phyloP scores from a whole-genome alignment of 2,329 filamentous ascomycete genomes.

The Trichophyton simii region DNA sequence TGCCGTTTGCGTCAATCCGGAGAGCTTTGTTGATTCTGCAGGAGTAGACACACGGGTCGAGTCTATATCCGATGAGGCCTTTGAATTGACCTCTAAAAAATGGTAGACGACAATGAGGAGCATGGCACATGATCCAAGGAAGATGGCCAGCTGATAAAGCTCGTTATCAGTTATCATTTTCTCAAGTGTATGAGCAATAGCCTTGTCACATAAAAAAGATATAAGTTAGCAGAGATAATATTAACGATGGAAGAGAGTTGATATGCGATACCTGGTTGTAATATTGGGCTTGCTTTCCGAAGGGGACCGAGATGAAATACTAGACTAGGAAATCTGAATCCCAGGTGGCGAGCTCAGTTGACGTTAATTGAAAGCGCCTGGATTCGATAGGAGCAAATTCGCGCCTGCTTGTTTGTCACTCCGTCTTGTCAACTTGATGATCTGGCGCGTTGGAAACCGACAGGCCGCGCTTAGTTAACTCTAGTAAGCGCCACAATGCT shows the following conservation, averaged over 20 bases:
- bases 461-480: background rate
- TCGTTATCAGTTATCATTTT: constrained; percentile 88
- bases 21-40: background rate
- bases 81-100: constrained; percentile 89
- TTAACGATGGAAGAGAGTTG: too few relatives aligned
- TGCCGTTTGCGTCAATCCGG: background rate
- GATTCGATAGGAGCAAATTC: background rate
- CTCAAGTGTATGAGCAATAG: background rate
- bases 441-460: background rate
- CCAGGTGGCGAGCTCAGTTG: background rate
- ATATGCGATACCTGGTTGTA: too few relatives aligned
- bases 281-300: too few relatives aligned
- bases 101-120: constrained; percentile 89
- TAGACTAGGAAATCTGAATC: too few relatives aligned
- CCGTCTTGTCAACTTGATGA: background rate
- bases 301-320: too few relatives aligned
- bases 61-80: constrained; percentile 33
- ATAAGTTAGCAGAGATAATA: too few relatives aligned
- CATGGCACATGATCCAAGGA: constrained; percentile 82
- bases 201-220: too few relatives aligned
- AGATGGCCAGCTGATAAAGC: constrained; percentile 82
- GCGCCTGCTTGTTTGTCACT: too few relatives aligned
- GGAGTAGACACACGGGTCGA: background rate
- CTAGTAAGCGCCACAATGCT: background rate
- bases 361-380: background rate